Evolutionary conservation across 768 basidiomycete species (phyloP), one percentile per base, ranked within the genome.

Genomic region (Ramaria sp.): DNA sequence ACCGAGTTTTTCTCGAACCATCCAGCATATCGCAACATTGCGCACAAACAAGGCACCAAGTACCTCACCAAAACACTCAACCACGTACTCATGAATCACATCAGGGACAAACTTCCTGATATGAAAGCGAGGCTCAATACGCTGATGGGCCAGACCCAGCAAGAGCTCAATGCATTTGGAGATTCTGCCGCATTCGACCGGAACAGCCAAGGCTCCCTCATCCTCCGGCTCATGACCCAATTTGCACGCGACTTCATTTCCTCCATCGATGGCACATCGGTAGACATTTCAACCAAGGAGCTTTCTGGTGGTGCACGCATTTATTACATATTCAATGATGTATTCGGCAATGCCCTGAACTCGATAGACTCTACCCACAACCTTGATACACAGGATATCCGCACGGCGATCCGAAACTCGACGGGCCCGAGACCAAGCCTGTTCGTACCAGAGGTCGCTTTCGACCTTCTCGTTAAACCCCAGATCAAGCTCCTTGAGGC

Each of bases 61-160:
- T 94, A 90, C 67, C 73, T 99, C 43, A 89, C 95, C 13, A 91
- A 89, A 73, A 88, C 88, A 13, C 75, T 99, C 55, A 98, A 99
- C 65, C 88, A 92, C 75, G 94, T 93, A 54, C 72, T 99, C 59
- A 84, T 99, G 80, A 91, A 90, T 68, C 96, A 99, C 67, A 98
- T 99, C 61, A 83, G 96, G 59, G 96, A 99, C 66, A 99, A 98
- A 71, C 78, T 99, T 38, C 96, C 96, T 0, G 96, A 99, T 70
- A 98, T 99, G 96, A 99, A 99, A 70, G 96, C 96, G 15, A 80
- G 93, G 19, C 73, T 99, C 59, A 99, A 98, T 67, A 99, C 96
- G 2, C 73, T 97, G 22, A 98, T 98, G 91, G 94, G 95, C 15
- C 96, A 99, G 72, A 92, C 96, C 7, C 95, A 97, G 67, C 96